These are phyloP conservation scores for Exidia glandulosa DNA, from an alignment of 768 basidiomycete genomes.

Conservation along the genomic window DNA sequence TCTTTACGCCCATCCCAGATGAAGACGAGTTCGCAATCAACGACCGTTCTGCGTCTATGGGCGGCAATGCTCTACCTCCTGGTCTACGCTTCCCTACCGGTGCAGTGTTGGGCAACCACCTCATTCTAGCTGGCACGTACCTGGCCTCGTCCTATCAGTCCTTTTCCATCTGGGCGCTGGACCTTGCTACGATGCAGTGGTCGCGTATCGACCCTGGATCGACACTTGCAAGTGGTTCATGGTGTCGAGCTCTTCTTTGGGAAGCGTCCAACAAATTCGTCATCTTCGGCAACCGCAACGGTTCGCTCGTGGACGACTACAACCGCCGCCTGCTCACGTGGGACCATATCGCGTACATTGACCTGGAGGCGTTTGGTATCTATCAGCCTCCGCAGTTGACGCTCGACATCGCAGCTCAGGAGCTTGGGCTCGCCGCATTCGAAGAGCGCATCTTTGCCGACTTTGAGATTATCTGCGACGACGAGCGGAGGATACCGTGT, in stretches of 20 bases:
- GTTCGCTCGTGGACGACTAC: conserved; percentile 86
- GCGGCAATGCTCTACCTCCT: conserved; percentile 73
- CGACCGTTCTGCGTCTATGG: conserved; percentile 75
- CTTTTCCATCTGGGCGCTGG: conserved; percentile 93
- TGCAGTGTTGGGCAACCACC: conserved; percentile 77
- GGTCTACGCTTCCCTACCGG: conserved; percentile 95
- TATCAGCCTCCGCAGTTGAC: conserved; percentile 59
- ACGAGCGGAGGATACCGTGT: conserved; percentile 72
- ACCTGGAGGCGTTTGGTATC: conserved; percentile 91
- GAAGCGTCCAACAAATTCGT: conserved; percentile 64
- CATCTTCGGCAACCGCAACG: conserved; percentile 82
- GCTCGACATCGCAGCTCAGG: conserved; percentile 63
- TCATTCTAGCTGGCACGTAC: conserved; percentile 93
- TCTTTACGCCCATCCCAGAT: conserved; percentile 73
- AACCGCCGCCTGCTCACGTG: conserved; percentile 83
- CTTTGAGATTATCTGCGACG: conserved; percentile 88
- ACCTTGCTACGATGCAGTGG: conserved; percentile 76
- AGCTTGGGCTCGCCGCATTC: conserved; percentile 72
- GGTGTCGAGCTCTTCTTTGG: conserved; percentile 91
- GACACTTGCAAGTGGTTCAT: conserved; percentile 77
- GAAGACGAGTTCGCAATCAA: conserved; percentile 58
- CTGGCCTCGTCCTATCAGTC: conserved; percentile 89
- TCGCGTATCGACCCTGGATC: conserved; percentile 81
- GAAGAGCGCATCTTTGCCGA: conserved; percentile 77
- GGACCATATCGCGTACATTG: conserved; percentile 86